Conservation (phyloP, 805 yeast species). For the Candida peoriensis region DNA sequence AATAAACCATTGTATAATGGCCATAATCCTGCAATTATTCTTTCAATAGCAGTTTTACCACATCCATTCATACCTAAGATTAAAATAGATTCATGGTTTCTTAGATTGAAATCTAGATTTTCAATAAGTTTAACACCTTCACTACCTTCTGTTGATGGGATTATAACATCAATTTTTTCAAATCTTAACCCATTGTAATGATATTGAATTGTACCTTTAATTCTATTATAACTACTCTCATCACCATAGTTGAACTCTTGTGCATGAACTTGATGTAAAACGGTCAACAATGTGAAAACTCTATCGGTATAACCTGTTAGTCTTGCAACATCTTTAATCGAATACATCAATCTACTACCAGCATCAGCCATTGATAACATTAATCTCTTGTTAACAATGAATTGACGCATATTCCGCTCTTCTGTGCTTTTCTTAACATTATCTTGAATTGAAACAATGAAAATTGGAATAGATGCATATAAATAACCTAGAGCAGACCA, state of each 20-base stretch:
- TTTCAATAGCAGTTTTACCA: conserved; percentile 83
- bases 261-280: conserved; percentile 79
- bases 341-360: conserved; percentile 89
- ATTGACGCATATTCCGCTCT: conserved; percentile 73
- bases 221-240: conserved; percentile 42
- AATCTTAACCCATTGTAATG: conserved; percentile 76
- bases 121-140: conserved; percentile 59
- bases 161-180: conserved; percentile 75
- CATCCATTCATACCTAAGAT: conserved; percentile 85
- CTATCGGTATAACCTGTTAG: conserved; percentile 88
- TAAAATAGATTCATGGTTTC: conserved; percentile 54
- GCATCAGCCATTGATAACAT: conserved; percentile 93
- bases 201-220: conserved; percentile 75
- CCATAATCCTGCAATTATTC: conserved; percentile 87
- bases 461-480: conserved; percentile 85
- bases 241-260: conserved; percentile 34
- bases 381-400: conserved; percentile 83
- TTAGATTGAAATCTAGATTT: conserved; percentile 53
- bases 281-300: conserved; percentile 69
- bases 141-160: conserved; percentile 62
- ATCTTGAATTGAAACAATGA: conserved; percentile 44
- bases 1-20: conserved; percentile 81
- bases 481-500: conserved; percentile 97
- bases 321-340: conserved; percentile 87
- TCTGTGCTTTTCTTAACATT: conserved; percentile 25